Conservation (phyloP, 2,329 filamentous ascomycete species). For the Cladosporium sp. region DNA sequence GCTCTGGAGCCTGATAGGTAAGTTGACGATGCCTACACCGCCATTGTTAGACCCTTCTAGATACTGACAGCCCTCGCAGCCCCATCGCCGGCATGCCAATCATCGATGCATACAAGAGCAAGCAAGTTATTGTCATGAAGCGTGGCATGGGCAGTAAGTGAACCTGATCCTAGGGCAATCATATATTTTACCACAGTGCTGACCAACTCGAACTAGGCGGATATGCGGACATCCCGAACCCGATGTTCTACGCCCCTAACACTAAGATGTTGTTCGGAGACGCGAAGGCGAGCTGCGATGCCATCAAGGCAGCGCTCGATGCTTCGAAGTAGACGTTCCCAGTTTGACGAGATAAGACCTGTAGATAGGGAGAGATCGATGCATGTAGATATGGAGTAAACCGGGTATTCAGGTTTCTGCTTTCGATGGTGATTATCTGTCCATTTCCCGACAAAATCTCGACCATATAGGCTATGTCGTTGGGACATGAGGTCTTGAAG, state of each 20-base stretch:
- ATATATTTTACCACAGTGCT: conserved; percentile 7
- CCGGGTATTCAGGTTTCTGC: neutral
- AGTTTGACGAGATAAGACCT: neutral
- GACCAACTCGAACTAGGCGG: conserved; percentile 36
- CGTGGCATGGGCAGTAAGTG: conserved; percentile 71
- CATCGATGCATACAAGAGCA: conserved; percentile 89
- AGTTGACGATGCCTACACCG: conserved; percentile 10
- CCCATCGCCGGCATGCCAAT: conserved; percentile 92
- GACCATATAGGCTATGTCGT: neutral
- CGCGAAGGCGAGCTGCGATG: conserved; percentile 61
- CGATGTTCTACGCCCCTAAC: conserved; percentile 89
- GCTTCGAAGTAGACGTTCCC: conserved; percentile 11
- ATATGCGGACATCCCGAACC: conserved; percentile 79
- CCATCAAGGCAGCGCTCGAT: conserved; percentile 37
- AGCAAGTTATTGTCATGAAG: conserved; percentile 93
- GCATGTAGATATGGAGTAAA: conserved; percentile 16
- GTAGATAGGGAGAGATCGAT: conserved; percentile 10
- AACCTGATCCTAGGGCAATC: neutral
- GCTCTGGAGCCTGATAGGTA: conserved; percentile 71
- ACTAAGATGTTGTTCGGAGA: conserved; percentile 93
- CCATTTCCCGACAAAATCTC: neutral
- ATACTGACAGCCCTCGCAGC: conserved; percentile 44
- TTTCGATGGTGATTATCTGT: neutral
- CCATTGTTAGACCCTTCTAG: neutral
- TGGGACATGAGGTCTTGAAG: neutral